Conservation (phyloP, 2,329 filamentous ascomycete species). For the Neonectria faginata region DNA sequence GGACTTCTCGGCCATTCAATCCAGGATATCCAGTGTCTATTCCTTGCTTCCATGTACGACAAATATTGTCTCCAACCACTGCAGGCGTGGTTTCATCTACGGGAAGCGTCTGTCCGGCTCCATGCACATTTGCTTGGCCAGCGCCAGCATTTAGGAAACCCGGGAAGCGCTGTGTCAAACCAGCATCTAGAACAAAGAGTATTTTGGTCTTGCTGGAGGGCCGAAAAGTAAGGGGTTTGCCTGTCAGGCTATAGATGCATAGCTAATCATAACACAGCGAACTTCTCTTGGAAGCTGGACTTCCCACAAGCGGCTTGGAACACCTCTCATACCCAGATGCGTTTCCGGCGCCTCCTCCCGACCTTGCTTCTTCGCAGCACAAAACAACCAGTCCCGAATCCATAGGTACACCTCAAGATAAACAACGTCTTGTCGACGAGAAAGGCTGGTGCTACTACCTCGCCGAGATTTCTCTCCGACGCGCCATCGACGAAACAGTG, state of each 20-base stretch:
- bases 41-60: constrained; percentile 27
- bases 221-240: constrained; percentile 24
- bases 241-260: neutral
- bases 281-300: constrained; percentile 18
- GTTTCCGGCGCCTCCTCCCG: constrained; percentile 22
- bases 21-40: constrained; percentile 27
- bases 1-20: constrained; percentile 25
- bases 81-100: constrained; percentile 25
- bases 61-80: constrained; percentile 28
- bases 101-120: constrained; percentile 23
- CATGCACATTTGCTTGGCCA: constrained; percentile 22
- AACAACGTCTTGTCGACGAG: constrained; percentile 27
- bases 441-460: constrained; percentile 31
- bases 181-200: constrained; percentile 25
- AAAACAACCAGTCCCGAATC: neutral
- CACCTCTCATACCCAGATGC: constrained; percentile 22
- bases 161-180: neutral
- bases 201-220: constrained; percentile 29
- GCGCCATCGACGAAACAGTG: constrained; percentile 25
- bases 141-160: constrained; percentile 8
- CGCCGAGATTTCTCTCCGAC: constrained; percentile 24
- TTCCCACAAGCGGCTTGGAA: constrained; percentile 24
- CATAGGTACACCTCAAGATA: neutral
- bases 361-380: constrained; percentile 1
- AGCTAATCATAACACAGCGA: constrained; percentile 12